Evolutionary conservation across 1,284 basidiomycete species (phyloP).

Genomic region (Lentinus polychrous): DNA sequence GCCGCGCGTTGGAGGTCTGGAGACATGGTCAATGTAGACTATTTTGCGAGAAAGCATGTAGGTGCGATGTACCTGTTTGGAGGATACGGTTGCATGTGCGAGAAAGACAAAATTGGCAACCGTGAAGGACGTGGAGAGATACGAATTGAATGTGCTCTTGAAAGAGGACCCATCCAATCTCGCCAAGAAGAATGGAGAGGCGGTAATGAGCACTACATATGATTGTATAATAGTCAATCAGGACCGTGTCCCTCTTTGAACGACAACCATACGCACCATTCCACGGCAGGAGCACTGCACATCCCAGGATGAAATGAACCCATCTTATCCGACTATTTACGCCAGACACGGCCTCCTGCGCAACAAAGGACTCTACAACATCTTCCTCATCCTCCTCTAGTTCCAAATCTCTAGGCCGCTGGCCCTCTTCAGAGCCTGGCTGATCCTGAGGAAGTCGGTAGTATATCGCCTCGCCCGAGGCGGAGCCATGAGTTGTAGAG

Average conservation of each 20-base stretch:
- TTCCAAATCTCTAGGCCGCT: slow-evolving; percentile 17
- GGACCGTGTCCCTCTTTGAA: background rate
- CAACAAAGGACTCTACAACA: slow-evolving; percentile 13
- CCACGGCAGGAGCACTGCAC: slow-evolving; percentile 71
- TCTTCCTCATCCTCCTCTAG: slow-evolving; percentile 30
- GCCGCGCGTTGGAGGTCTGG: slow-evolving; percentile 20
- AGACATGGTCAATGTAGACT: background rate
- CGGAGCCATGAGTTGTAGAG: no score
- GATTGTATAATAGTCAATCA: slow-evolving; percentile 4
- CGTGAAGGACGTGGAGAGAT: slow-evolving; percentile 60
- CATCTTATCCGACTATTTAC: slow-evolving; percentile 44
- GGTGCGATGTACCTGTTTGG: slow-evolving; percentile 46
- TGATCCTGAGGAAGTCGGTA: slow-evolving; percentile 23
- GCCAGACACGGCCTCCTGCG: slow-evolving; percentile 15
- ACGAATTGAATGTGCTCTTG: slow-evolving; percentile 59
- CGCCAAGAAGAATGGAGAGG: slow-evolving; percentile 67
- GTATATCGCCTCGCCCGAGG: slow-evolving; percentile 17
- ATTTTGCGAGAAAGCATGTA: background rate
- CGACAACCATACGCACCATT: slow-evolving; percentile 48
- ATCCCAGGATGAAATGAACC: slow-evolving; percentile 67
- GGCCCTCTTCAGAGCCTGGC: slow-evolving; percentile 13
- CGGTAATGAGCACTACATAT: slow-evolving; percentile 65
- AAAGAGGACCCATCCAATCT: slow-evolving; percentile 51
- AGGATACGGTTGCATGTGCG: slow-evolving; percentile 60
- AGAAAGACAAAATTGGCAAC: slow-evolving; percentile 60